phyloP scores from a whole-genome alignment of 2,329 filamentous ascomycete genomes.

The Amauroascus verrucosus region DNA sequence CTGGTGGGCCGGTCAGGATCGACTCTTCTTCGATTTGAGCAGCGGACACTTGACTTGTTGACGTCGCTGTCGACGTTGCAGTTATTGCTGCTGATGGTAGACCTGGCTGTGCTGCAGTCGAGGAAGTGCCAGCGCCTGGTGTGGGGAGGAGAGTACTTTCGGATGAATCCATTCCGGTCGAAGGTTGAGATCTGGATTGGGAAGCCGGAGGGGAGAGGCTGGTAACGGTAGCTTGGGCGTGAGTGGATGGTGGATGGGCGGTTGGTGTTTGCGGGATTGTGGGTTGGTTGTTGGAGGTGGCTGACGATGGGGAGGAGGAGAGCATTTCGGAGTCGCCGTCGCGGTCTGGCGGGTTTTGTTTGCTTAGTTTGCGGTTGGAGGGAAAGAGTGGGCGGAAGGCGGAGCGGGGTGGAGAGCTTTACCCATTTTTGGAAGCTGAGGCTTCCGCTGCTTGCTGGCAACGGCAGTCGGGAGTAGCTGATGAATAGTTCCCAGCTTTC shows the following conservation, averaged over 20 bases:
- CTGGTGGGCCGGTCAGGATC: constrained; percentile 33
- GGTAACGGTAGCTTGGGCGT: not conserved
- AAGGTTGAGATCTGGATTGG: not conserved
- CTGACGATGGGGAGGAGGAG: constrained; percentile 28
- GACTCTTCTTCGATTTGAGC: constrained; percentile 13
- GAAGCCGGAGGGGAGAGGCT: not conserved
- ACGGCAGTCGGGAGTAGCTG: not conserved
- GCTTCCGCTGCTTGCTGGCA: not conserved
- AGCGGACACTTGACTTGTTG: not conserved
- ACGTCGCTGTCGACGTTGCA: not conserved
- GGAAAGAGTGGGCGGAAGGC: not conserved
- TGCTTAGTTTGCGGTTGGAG: constrained; percentile 1
- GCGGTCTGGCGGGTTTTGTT: constrained; percentile 29
- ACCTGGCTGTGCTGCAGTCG: not conserved
- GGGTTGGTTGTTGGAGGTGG: constrained; percentile 8
- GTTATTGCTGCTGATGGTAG: not conserved
- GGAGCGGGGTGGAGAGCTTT: not conserved
- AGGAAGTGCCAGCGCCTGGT: not conserved
- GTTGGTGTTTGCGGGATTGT: not conserved
- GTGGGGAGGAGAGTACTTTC: not conserved
- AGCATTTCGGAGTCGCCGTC: constrained; percentile 50
- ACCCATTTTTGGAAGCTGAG: not conserved
- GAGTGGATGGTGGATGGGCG: not conserved
- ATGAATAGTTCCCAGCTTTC: too few relatives aligned
- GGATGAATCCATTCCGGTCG: not conserved